Conservation (phyloP, 441 rosid genomes). For the Dalechampia spathulata region DNA sequence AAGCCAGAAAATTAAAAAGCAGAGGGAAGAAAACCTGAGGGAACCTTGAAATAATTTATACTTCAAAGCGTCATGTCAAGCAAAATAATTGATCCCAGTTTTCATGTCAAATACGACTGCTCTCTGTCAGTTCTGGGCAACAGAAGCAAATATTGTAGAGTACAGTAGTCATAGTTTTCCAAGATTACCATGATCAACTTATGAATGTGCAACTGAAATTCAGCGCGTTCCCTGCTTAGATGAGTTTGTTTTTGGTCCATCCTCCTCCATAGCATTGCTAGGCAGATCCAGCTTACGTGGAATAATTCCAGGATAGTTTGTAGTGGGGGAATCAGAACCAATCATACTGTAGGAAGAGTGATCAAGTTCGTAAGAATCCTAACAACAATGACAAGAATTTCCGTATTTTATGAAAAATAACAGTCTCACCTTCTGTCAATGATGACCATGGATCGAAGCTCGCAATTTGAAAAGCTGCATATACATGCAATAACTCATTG, state of each 20-base stretch:
- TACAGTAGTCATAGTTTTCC: slow-evolving; percentile 6
- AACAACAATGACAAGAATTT: neutral
- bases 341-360: slow-evolving; percentile 40
- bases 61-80: neutral
- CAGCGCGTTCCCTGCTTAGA: slow-evolving; percentile 1
- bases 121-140: neutral
- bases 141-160: neutral
- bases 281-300: slow-evolving; percentile 59
- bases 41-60: neutral
- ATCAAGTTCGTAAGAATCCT: neutral
- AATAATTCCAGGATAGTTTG: slow-evolving; percentile 78
- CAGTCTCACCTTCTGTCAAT: slow-evolving; percentile 58
- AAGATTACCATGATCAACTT: neutral
- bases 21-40: neutral
- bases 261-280: slow-evolving; percentile 33
- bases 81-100: slow-evolving; percentile 3
- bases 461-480: slow-evolving; percentile 85
- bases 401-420: neutral
- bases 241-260: slow-evolving; percentile 17
- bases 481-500: slow-evolving; percentile 14
- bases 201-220: neutral
- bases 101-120: neutral
- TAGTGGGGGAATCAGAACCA: slow-evolving; percentile 50
- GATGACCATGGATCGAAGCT: slow-evolving; percentile 88
- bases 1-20: slow-evolving; percentile 17